Evolutionary conservation across 345 rosid genomes (phyloP).

Genomic region (Linum lewisii): DNA sequence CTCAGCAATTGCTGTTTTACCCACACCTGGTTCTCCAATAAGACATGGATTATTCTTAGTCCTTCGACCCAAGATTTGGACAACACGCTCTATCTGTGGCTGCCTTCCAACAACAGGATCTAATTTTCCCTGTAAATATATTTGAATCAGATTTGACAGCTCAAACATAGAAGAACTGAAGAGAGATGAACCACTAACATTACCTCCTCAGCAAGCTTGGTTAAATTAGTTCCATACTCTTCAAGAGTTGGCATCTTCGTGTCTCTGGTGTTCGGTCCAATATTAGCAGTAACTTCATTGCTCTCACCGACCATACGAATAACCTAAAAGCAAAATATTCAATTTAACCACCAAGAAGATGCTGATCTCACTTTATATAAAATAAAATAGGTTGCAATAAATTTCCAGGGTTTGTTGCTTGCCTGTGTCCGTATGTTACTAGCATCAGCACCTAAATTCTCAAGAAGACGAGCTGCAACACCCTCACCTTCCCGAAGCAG

Average conservation of each 20-base stretch:
- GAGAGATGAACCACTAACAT: constrained; percentile 4
- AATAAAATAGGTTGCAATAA: neutral
- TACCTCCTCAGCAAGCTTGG: constrained; percentile 97
- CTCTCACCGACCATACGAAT: constrained; percentile 98
- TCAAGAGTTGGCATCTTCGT: constrained; percentile 97
- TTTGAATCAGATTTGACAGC: neutral
- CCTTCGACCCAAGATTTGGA: constrained; percentile 1
- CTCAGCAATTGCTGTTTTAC: constrained; percentile 6
- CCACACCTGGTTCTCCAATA: constrained; percentile 10
- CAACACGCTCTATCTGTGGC: neutral
- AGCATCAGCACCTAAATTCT: constrained; percentile 88
- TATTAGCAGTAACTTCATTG: constrained; percentile 67
- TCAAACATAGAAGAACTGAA: neutral
- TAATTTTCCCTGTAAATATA: constrained; percentile 53
- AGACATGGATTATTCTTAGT: constrained; percentile 6
- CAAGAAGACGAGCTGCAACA: constrained; percentile 96
- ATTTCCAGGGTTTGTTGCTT: constrained; percentile 13
- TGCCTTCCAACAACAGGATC: constrained; percentile 8
- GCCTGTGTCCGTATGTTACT: constrained; percentile 93
- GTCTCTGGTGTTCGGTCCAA: constrained; percentile 66
- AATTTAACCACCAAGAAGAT: neutral
- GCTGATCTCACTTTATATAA: neutral
- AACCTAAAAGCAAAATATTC: constrained; percentile 33
- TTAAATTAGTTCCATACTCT: constrained; percentile 96
- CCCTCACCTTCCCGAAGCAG: constrained; percentile 99